Evolutionary conservation across 441 rosid genomes (phyloP).

Genomic region (Adansonia rubrostipa): DNA sequence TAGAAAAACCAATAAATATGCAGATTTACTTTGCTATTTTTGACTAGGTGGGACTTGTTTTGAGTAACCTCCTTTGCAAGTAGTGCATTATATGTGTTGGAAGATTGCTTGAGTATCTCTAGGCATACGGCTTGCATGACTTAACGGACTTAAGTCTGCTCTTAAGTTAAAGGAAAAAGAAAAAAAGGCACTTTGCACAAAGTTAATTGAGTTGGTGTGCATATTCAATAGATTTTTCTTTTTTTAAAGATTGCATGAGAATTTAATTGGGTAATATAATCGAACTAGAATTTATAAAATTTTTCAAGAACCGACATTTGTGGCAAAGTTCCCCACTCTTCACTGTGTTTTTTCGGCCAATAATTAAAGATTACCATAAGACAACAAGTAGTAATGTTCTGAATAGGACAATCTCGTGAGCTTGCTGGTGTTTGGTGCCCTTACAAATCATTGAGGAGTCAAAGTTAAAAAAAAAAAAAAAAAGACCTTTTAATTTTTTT

Average conservation of each 20-base stretch:
- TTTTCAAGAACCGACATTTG: not conserved
- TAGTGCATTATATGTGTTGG: no score
- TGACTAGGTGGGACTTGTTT: no score
- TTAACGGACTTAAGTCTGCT: no score
- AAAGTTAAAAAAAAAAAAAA: not conserved
- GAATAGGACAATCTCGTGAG: conserved; percentile 36
- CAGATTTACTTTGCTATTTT: no score
- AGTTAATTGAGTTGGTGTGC: no score
- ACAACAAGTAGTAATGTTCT: conserved; percentile 8
- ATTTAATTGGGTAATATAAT: not conserved
- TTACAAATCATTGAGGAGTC: not conserved
- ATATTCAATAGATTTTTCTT: no score
- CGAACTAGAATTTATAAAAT: no score
- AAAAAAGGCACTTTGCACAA: no score
- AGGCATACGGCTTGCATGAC: no score
- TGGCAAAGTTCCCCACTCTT: not conserved
- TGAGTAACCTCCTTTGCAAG: no score
- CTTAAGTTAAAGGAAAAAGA: no score
- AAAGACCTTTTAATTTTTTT: not conserved
- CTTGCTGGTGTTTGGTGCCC: conserved; percentile 29
- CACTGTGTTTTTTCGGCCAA: not conserved
- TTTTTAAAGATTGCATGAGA: not conserved
- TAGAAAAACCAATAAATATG: not conserved
- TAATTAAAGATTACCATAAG: conserved; percentile 2
- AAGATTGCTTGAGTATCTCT: no score